Evolutionary conservation across 352 stramenopile species (phyloP).

Genomic region (Globisporangium cystogenes): DNA sequence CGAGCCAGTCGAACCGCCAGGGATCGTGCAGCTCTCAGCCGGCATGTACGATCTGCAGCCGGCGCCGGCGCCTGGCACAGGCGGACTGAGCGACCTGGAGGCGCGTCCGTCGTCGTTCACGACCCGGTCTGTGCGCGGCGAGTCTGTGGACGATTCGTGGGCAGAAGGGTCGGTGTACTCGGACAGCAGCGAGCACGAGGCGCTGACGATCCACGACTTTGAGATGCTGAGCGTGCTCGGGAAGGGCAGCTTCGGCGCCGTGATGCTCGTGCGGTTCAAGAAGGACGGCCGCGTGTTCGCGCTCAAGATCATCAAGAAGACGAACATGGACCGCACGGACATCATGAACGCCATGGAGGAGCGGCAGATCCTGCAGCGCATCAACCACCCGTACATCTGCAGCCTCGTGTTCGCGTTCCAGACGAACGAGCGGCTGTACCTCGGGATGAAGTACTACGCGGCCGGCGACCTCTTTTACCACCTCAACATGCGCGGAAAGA

Average conservation of each 20-base stretch:
- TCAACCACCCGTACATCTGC: slow-evolving; percentile 88
- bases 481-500: slow-evolving; percentile 73
- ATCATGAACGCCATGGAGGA: slow-evolving; percentile 87
- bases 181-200: slow-evolving; percentile 36
- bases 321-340: slow-evolving; percentile 80
- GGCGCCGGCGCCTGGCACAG: neutral
- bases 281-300: slow-evolving; percentile 85
- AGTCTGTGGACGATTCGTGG: slow-evolving; percentile 13
- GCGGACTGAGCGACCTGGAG: neutral
- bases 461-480: slow-evolving; percentile 87
- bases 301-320: slow-evolving; percentile 90
- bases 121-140: slow-evolving; percentile 7
- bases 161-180: slow-evolving; percentile 14
- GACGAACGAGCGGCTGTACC: slow-evolving; percentile 83
- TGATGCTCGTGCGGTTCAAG: slow-evolving; percentile 89
- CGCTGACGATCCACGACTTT: slow-evolving; percentile 87
- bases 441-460: slow-evolving; percentile 90
- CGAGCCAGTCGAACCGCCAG: slow-evolving; percentile 15
- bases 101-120: neutral
- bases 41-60: slow-evolving; percentile 14
- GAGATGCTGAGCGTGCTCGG: slow-evolving; percentile 87
- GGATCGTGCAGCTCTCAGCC: slow-evolving; percentile 9
- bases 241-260: slow-evolving; percentile 82
- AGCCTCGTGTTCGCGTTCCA: slow-evolving; percentile 86
- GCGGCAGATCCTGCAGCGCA: slow-evolving; percentile 83